Base-by-base conservation (phyloP, 305 asterid species). In the Fraxinus greggii region DNA sequence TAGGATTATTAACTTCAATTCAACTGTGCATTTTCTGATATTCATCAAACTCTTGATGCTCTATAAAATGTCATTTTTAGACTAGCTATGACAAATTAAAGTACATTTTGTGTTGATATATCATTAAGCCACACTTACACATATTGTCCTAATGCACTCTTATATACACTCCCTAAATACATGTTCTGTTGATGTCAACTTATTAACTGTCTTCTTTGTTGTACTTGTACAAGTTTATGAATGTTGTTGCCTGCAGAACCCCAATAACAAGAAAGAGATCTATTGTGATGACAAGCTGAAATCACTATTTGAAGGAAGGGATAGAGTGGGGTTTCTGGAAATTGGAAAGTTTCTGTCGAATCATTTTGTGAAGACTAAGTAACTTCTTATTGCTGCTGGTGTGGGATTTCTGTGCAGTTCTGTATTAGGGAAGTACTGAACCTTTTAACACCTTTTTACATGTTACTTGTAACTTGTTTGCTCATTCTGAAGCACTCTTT, bases 271-370 rank as follows among this genome's bases (percentile, higher is more conserved):
- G 87, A 89, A 81, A 84, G 94, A 88, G 87, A 91, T 89, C 69
- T 63, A 81, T 17, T 91, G 92, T 4, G 92, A 91, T 80, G 90
- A 59, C 63, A 91, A 89, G 88, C 91, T 91, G 67, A 89, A 88
- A 88, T 81, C 78, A 67, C 82, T 91, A 9, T 89, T 91, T 76
- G 81, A 81, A 42, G 94, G 92, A 19, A 87, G 84, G 89, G 94
- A 88, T 6, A 88, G 82, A 75, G 94, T 88, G 76, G 92, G 90
- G 77, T 88, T 91, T 83, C 86, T 88, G 1, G 92, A 89, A 84
- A 83, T 91, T 10, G 89, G 88, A 5, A 89, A 88, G 91, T 87
- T 91, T 79, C 87, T 91, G 21, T 86, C 91, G 56, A 78, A 84
- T 72, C 94, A 89, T 80, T 91, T 91, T 76, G 79, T 80, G 80